A percentile compares a stretch with the other conserved stretches of the same genome.
These are phyloP conservation scores for Nissolia schottii DNA, from an alignment of 306 rosid genomes.

Conservation along the genomic window DNA sequence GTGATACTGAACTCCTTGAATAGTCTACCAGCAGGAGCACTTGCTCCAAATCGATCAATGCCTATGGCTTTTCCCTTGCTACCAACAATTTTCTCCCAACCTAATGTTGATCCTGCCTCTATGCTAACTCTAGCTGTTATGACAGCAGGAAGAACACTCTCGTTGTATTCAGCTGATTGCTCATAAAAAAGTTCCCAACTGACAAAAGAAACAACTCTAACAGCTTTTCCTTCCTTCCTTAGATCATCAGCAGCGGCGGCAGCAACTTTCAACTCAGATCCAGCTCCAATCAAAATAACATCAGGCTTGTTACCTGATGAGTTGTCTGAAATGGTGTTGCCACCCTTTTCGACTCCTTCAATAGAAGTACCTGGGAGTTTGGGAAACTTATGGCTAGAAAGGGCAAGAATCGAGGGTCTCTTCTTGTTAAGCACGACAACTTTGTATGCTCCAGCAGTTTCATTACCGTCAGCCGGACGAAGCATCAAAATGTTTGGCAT, in stretches of 20 bases:
- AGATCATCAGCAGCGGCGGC: slow-evolving; percentile 84
- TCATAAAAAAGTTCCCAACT: slow-evolving; percentile 95
- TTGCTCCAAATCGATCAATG: slow-evolving; percentile 91
- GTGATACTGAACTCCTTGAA: slow-evolving; percentile 92
- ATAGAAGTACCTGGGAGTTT: slow-evolving; percentile 80
- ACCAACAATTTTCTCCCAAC: slow-evolving; percentile 84
- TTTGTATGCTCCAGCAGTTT: slow-evolving; percentile 95
- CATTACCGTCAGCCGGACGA: slow-evolving; percentile 99
- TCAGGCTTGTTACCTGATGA: slow-evolving; percentile 90
- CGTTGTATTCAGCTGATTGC: slow-evolving; percentile 88
- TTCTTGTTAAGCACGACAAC: slow-evolving; percentile 74
- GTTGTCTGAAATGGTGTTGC: slow-evolving; percentile 81
- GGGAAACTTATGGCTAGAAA: slow-evolving; percentile 87
- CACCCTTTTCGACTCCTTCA: slow-evolving; percentile 95
- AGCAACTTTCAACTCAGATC: slow-evolving; percentile 93
- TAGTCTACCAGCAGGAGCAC: slow-evolving; percentile 93
- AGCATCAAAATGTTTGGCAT: slow-evolving; percentile 97
- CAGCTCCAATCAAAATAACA: slow-evolving; percentile 87
- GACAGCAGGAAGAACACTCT: slow-evolving; percentile 83
- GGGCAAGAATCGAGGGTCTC: slow-evolving; percentile 94
- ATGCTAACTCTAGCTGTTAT: slow-evolving; percentile 95
- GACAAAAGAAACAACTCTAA: slow-evolving; percentile 88
- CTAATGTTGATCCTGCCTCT: slow-evolving; percentile 94
- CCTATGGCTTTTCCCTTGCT: slow-evolving; percentile 92
- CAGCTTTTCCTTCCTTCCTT: slow-evolving; percentile 88